Evolutionary conservation across 2,329 filamentous ascomycete genomes (phyloP), one percentile per base, ranked within the genome.

Genomic region (Pseudogymnoascus sp.): DNA sequence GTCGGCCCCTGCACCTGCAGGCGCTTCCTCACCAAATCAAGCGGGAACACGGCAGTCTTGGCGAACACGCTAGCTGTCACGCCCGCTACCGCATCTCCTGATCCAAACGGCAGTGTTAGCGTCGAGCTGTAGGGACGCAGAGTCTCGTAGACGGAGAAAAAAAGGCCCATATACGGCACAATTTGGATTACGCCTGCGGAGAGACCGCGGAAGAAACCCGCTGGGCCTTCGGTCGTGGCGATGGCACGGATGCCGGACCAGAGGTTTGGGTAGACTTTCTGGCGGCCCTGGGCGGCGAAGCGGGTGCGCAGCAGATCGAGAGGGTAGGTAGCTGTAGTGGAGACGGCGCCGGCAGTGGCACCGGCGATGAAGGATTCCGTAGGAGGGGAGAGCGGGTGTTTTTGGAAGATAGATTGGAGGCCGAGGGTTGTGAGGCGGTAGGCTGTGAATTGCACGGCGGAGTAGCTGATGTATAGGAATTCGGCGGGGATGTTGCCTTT

Each of bases 401-500:
- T 71, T 21, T 71, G 71, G 44, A 74, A 69, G n/a, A 70, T 40
- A 63, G 67, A 65, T 77, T 78, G 33, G 9, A 97, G 82, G 23
- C 86, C 77, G 67, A 90, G 78, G 1, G 89, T 90, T 23, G 85
- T 82, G 61, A 85, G 86, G 64, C 91, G 88, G 79, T 99, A 99
- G 28, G 90, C 82, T 31, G 90, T 88, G 80, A 99, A 99, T 76
- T 99, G 95, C 35, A 90, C 80, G 67, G 89, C 89, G 67, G 91
- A 88, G 78, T 97, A 99, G 75, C 87, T 88, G 68, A 99, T 82
- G 78, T 99, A 99, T 78, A 99, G 87, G 67, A 95, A 78, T 81
- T 97, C 95, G 61, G 95, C 95, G 40, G 95, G 93, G 65, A 99
- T 86, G 74, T 99, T 99, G 74, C 95, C 95, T 80, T 97, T 97